Conservation (phyloP, 2,329 filamentous ascomycete genomes). For the Scopulariopsis brevicaulis region DNA sequence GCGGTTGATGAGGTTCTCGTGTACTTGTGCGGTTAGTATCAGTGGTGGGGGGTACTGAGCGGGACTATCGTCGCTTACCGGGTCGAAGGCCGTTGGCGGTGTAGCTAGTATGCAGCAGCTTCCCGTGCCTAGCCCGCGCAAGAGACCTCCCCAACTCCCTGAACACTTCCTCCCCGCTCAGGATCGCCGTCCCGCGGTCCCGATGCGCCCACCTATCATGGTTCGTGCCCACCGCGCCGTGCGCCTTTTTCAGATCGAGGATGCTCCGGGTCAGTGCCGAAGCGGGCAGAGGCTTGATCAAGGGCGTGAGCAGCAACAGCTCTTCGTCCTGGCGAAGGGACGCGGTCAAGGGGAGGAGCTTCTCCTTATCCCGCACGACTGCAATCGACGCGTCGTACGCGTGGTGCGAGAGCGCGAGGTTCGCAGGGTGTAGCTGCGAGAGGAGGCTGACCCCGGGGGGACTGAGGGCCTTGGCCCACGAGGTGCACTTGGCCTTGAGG, state of each 20-base stretch:
- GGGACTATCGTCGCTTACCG: constrained; percentile 22
- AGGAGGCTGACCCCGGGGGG: constrained; percentile 69
- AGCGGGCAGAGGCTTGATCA: constrained; percentile 86
- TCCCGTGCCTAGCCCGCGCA: constrained; percentile 75
- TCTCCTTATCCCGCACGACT: constrained; percentile 80
- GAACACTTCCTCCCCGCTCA: constrained; percentile 91
- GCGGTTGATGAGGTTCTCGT: constrained; percentile 84
- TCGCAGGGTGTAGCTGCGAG: constrained; percentile 69
- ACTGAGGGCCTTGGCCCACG: constrained; percentile 85
- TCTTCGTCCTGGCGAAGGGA: constrained; percentile 79
- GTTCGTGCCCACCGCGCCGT: constrained; percentile 20
- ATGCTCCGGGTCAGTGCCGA: constrained; percentile 70
- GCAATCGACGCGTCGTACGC: constrained; percentile 92
- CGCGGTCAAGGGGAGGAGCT: constrained; percentile 70
- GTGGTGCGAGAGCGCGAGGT: constrained; percentile 68
- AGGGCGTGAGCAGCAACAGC: constrained; percentile 74
- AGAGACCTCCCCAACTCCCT: constrained; percentile 77
- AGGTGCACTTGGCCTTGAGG: constrained; percentile 77
- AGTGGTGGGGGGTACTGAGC: not conserved
- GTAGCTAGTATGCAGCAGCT: constrained; percentile 87
- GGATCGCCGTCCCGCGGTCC: constrained; percentile 48
- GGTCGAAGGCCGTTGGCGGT: constrained; percentile 86
- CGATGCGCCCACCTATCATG: constrained; percentile 48
- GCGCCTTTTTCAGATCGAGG: constrained; percentile 37
- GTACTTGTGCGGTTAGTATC: constrained; percentile 38